Base-by-base conservation (phyloP, 192 early-diverging fungal species). In the Physocladia obscura region DNA sequence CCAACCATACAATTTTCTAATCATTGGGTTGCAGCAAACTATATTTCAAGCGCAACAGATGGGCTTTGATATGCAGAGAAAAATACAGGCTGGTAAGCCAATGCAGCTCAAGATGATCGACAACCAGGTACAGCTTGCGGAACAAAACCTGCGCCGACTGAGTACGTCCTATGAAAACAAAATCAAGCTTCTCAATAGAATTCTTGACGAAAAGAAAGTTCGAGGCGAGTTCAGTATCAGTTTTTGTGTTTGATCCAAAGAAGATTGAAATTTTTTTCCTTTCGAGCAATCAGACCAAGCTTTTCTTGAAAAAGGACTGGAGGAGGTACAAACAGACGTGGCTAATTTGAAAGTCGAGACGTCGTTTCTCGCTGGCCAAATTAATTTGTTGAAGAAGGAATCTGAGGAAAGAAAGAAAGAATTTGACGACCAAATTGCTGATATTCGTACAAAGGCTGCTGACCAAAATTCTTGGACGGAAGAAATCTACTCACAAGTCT, bases 51-150 rank as follows among this genome's bases (percentile, higher is more conserved):
- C 49, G 15, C 49, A 50, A 0, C n/a, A 49, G 49, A 65, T 65
- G 63, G 63, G 49, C 3, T 30, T 52, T 17, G 49, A 65, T 5
- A 51, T 34, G 6, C 63, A 65, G 35, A 50, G 32, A 21, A 31
- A 32, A 19, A 65, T 65, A 17, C 63, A 65, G 22, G 34, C 26
- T 31, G 36, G 31, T 49, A 65, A 65, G 22, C 63, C 63, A 19
- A 52, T 65, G 13, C 63, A 65, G 49, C 63, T 65, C 49, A 65
- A 65, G n/a, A 52, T 65, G 63, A 22, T 65, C n/a, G 63, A 49
- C 29, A 65, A 52, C 40, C 60, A 62, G 39, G 40, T 62, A 35
- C 34, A 62, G 21, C 19, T 44, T 6, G 15, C 17, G 4, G 60
- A 62, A 35, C 38, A 62, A 24, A 22, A 65, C 24, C 11, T 6